A percentile compares a stretch with the other conserved stretches of the same genome.
phyloP scores from a whole-genome alignment of 371 early-diverging fungal genomes.

The Mortierella sp. region DNA sequence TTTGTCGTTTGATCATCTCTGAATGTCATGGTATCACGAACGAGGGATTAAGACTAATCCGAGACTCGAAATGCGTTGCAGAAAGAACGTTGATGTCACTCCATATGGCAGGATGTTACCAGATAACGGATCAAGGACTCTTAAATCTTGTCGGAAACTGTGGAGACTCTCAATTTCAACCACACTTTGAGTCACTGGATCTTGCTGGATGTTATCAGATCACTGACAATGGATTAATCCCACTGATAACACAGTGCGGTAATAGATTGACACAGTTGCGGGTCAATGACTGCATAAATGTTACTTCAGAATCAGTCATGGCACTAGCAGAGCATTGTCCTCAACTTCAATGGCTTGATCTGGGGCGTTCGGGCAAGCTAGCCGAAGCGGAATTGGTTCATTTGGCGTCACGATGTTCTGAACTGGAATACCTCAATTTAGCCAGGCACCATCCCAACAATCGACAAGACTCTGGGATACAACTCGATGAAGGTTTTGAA shows the following conservation, averaged over 20 bases:
- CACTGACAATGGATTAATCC: constrained; percentile 28
- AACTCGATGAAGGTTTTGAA: background rate
- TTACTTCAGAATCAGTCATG: constrained; percentile 27
- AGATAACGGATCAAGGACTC: constrained; percentile 55
- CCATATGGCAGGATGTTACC: constrained; percentile 49
- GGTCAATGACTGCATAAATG: constrained; percentile 40
- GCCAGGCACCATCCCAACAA: constrained; percentile 32
- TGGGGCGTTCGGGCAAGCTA: constrained; percentile 41
- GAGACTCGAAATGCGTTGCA: constrained; percentile 27
- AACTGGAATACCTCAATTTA: constrained; percentile 53
- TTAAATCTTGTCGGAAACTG: constrained; percentile 15
- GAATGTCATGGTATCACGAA: constrained; percentile 55
- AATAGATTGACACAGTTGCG: constrained; percentile 37
- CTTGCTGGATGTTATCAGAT: constrained; percentile 48
- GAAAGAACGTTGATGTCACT: constrained; percentile 37
- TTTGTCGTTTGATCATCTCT: constrained; percentile 43
- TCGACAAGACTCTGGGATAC: constrained; percentile 1
- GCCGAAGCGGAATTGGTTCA: constrained; percentile 28
- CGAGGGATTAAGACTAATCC: constrained; percentile 24
- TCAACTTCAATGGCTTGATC: constrained; percentile 46
- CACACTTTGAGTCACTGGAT: constrained; percentile 43
- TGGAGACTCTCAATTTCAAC: background rate
- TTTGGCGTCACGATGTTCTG: constrained; percentile 32
- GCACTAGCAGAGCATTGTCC: constrained; percentile 38
- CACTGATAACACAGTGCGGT: constrained; percentile 37